Conservation (phyloP, 129 eudicot genomes). For the Scalesia atractyloides region DNA sequence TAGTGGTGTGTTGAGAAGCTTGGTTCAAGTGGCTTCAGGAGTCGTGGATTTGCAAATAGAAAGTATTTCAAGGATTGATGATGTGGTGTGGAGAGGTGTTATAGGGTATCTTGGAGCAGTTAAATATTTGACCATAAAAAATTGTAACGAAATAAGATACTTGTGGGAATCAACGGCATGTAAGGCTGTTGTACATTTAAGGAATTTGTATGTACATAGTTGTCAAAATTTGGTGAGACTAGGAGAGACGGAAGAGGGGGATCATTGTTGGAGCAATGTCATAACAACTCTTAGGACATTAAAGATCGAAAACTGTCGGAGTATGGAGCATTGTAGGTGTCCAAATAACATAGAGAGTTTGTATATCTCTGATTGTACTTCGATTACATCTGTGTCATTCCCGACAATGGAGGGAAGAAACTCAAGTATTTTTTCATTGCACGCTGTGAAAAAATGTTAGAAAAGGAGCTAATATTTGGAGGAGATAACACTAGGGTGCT, state of each 20-base stretch:
- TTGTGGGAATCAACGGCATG: conserved; percentile 13
- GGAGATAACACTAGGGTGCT: neutral
- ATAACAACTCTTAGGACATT: no score
- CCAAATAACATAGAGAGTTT: no score
- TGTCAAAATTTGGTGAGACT: no score
- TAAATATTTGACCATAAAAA: neutral
- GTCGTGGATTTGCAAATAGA: neutral
- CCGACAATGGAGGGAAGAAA: no score
- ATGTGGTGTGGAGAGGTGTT: conserved; percentile 15
- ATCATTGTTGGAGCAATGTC: no score
- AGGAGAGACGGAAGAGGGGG: no score
- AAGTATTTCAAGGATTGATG: neutral
- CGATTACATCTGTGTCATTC: no score
- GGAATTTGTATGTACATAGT: no score
- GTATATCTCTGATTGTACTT: no score
- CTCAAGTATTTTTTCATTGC: no score
- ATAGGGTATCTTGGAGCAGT: neutral
- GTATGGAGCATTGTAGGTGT: no score
- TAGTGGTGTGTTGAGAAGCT: neutral
- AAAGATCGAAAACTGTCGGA: accelerated
- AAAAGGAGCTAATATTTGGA: neutral
- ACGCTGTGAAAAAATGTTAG: neutral
- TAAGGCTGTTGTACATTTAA: neutral
- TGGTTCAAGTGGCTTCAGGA: neutral
- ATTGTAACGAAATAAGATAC: conserved; percentile 5